A percentile compares a stretch with the other conserved stretches of the same genome.
These are phyloP conservation scores for Trametes sp. DNA, from an alignment of 1,284 basidiomycete species.

Conservation along the genomic window DNA sequence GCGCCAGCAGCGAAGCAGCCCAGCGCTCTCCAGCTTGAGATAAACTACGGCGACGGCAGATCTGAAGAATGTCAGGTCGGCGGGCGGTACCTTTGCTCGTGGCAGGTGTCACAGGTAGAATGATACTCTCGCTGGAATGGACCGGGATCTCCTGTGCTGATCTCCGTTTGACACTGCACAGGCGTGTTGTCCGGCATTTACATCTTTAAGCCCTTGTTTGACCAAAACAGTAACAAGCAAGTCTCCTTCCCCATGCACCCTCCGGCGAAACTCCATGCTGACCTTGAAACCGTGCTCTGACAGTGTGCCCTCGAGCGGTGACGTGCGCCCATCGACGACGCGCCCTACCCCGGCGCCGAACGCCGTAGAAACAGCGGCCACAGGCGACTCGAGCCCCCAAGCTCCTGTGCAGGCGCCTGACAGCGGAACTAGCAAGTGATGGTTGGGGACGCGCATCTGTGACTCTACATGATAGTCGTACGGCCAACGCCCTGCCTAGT, in stretches of 20 bases:
- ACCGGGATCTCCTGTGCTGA: slow-evolving; percentile 16
- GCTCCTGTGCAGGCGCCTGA: not conserved
- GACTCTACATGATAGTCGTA: slow-evolving; percentile 1
- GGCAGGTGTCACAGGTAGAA: slow-evolving; percentile 43
- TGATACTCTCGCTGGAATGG: slow-evolving; percentile 11
- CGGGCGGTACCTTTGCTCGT: slow-evolving; percentile 40
- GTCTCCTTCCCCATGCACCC: slow-evolving; percentile 11
- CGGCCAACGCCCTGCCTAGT: not conserved
- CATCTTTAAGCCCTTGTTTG: slow-evolving; percentile 54
- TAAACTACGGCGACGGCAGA: slow-evolving; percentile 26
- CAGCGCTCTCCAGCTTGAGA: slow-evolving; percentile 1
- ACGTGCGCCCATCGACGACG: slow-evolving; percentile 1
- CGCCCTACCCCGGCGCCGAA: slow-evolving; percentile 9
- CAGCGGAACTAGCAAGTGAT: not conserved
- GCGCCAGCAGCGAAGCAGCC: not conserved
- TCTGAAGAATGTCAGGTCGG: slow-evolving; percentile 35
- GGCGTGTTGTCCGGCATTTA: slow-evolving; percentile 70
- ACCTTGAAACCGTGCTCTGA: slow-evolving; percentile 10
- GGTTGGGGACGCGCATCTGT: not conserved
- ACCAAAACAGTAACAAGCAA: slow-evolving; percentile 25
- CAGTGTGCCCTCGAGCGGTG: slow-evolving; percentile 11
- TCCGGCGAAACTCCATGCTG: slow-evolving; percentile 5
- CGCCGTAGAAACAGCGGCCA: not conserved
- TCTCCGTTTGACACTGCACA: slow-evolving; percentile 36
- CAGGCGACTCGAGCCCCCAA: slow-evolving; percentile 11